A percentile compares a stretch with the other conserved stretches of the same genome.
phyloP scores from a whole-genome alignment of 2,329 filamentous ascomycete species.

The Monilinia fructigena region DNA sequence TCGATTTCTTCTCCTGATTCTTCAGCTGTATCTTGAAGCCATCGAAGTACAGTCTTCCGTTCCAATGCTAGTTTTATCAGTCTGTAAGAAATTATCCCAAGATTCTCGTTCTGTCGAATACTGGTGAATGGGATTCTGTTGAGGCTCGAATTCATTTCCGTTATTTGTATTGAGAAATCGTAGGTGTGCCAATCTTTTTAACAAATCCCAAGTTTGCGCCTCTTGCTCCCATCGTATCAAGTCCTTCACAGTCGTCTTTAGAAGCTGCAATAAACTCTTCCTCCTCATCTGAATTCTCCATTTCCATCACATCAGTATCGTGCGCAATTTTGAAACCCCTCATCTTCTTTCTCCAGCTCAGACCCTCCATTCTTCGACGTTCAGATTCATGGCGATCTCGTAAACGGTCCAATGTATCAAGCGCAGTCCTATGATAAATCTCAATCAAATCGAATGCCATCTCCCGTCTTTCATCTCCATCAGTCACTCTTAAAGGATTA shows the following conservation, averaged over 20 bases:
- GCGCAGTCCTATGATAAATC: slow-evolving; percentile 59
- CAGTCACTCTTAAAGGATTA: slow-evolving; percentile 51
- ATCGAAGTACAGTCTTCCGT: slow-evolving; percentile 76
- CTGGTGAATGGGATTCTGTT: slow-evolving; percentile 42
- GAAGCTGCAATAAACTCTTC: slow-evolving; percentile 37
- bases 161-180: slow-evolving; percentile 52
- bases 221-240: slow-evolving; percentile 74
- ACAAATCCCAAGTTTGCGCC: slow-evolving; percentile 84
- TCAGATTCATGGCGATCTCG: slow-evolving; percentile 43
- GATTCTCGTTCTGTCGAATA: slow-evolving; percentile 61
- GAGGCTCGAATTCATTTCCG: slow-evolving; percentile 30
- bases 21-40: slow-evolving; percentile 77
- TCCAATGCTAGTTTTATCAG: slow-evolving; percentile 72
- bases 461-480: slow-evolving; percentile 55
- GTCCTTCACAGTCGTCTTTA: slow-evolving; percentile 46
- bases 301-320: slow-evolving; percentile 38
- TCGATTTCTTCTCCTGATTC: slow-evolving; percentile 68
- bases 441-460: slow-evolving; percentile 68
- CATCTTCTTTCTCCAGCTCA: slow-evolving; percentile 42
- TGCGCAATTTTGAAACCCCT: slow-evolving; percentile 36
- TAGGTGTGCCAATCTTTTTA: slow-evolving; percentile 62
- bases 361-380: slow-evolving; percentile 35
- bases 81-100: slow-evolving; percentile 72
- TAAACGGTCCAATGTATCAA: slow-evolving; percentile 46
- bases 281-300: slow-evolving; percentile 56